phyloP scores from a whole-genome alignment of 805 yeast genomes.

The Yarrowia bubula region DNA sequence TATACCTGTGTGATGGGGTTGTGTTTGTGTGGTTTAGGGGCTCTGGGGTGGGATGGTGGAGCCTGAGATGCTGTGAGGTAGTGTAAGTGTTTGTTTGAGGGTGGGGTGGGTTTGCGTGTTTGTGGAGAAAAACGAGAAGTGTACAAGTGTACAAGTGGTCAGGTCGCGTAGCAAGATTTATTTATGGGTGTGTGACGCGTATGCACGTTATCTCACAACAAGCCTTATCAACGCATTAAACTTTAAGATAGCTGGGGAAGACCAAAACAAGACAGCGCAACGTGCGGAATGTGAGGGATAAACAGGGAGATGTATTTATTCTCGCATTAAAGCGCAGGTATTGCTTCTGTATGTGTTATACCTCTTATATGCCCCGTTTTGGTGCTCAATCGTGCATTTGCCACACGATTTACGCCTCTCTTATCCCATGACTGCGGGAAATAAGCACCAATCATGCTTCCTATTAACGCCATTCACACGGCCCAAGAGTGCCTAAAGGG shows the following conservation, averaged over 20 bases:
- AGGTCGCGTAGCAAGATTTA: conserved; percentile 24
- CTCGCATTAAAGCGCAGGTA: no score
- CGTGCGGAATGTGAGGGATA: background rate
- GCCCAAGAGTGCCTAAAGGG: background rate
- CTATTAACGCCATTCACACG: conserved; percentile 1
- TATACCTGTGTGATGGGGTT: background rate
- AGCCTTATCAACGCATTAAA: conserved; percentile 20
- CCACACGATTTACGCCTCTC: background rate
- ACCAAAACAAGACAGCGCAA: conserved; percentile 1
- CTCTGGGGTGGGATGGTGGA: conserved; percentile 3
- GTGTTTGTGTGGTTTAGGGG: background rate
- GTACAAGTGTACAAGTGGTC: conserved; percentile 9
- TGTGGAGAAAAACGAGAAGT: background rate
- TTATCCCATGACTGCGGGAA: conserved; percentile 16
- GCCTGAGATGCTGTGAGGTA: background rate
- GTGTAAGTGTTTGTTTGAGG: background rate
- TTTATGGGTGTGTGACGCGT: conserved; percentile 18
- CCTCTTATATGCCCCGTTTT: background rate
- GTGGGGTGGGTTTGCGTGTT: background rate
- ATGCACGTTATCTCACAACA: conserved; percentile 23
- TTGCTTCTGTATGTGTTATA: no score
- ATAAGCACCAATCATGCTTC: conserved; percentile 17
- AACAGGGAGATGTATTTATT: no score
- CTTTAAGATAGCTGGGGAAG: conserved; percentile 22
- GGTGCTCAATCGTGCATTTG: no score